Base-by-base conservation (phyloP, 2,329 filamentous ascomycete species). In the Fusarium sp. region DNA sequence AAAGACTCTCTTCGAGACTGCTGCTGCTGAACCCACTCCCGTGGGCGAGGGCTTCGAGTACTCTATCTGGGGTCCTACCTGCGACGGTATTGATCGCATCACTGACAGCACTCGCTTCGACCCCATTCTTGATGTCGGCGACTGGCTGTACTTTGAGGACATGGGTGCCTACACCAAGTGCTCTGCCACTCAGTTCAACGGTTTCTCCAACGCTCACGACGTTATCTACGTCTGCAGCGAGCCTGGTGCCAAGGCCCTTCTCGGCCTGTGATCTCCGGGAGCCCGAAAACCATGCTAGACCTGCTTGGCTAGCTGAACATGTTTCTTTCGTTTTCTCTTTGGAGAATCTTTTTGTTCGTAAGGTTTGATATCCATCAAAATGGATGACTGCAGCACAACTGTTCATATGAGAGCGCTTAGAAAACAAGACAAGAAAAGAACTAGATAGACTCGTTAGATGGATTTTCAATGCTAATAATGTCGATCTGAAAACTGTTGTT, bases 131-230 rank as follows among this genome's bases (percentile, higher is more conserved):
- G 91, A 97, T 76, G 92, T 97, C 9, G 96, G 96, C 53, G 96
- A 99, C 80, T 99, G 96, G 96, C 86, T 99, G 56, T 99, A 97
- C 83, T 99, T 99, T 81, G 93, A 97, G 83, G 89, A 97, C 66
- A 99, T 99, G 96, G 96, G 96, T 57, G 95, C 96, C 26, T 99
- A 99, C 81, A 98, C 96, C 74, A 97, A 94, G 86, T 98, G 95
- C 85, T 97, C 94, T 63, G 95, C 96, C 68, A 99, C 96, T 59
- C 90, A 92, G 77, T 99, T 99, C 90, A 99, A 99, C 74, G 96
- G 96, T 69, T 99, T 98, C 82, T 92, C 90, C 56, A 93, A 98
- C 81, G 86, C 89, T 73, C 96, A 99, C 80, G 92, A 97, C 75
- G 91, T 97, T 68, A 90, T 98, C 70, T 98, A 98, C 78, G 91